Evolutionary conservation across 225 moss, liverwort and hornwort species (phyloP).

Genomic region (Physcomitrellopsis africana): DNA sequence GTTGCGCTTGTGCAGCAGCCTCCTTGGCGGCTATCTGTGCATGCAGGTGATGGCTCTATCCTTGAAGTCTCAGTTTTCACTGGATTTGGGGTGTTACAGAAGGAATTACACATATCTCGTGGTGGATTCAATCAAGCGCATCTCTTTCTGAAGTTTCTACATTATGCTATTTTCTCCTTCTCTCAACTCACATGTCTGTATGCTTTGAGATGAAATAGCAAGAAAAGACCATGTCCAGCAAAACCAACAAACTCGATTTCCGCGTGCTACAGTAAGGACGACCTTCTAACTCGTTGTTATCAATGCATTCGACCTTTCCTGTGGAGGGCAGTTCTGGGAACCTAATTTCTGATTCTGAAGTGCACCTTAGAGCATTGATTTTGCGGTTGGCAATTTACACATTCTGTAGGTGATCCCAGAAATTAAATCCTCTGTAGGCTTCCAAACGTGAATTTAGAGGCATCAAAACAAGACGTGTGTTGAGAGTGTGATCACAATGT

Average conservation of each 20-base stretch:
- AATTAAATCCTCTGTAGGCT: neutral
- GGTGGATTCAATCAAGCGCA: neutral
- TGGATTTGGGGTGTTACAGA: neutral
- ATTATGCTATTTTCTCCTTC: neutral
- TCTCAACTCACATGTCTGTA: neutral
- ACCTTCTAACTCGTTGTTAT: neutral
- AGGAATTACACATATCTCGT: neutral
- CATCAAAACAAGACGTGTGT: neutral
- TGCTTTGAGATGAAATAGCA: constrained; percentile 27
- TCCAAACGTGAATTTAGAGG: neutral
- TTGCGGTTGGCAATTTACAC: constrained; percentile 1
- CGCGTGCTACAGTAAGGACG: constrained; percentile 50
- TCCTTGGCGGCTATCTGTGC: constrained; percentile 8
- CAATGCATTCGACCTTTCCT: neutral
- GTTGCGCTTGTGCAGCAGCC: constrained; percentile 19
- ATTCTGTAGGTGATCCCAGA: neutral
- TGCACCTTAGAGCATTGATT: neutral
- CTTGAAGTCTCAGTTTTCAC: neutral
- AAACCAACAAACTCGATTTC: constrained; percentile 39
- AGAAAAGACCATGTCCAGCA: constrained; percentile 42
- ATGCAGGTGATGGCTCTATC: constrained; percentile 30
- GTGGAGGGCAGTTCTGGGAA: neutral
- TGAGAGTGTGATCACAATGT: neutral
- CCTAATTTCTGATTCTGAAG: constrained; percentile 5
- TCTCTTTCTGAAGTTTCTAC: neutral